Conservation (phyloP, 139 green algal species). For the Asterochloris sp. region DNA sequence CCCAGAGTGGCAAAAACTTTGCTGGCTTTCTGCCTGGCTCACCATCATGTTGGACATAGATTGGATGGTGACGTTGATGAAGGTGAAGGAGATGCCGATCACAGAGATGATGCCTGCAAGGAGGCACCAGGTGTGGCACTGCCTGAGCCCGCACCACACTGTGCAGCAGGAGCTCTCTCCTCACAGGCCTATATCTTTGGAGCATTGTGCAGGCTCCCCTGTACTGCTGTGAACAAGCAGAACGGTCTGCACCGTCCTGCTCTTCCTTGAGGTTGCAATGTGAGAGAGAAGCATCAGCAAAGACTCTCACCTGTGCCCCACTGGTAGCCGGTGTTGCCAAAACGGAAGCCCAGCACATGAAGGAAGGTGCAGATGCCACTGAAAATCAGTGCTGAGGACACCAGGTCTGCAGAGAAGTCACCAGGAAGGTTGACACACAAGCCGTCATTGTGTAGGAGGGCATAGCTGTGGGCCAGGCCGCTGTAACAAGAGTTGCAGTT, state of each 20-base stretch:
- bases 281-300: neutral
- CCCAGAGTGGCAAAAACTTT: neutral
- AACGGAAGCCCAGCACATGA: neutral
- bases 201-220: no score
- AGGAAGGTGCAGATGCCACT: constrained; percentile 12
- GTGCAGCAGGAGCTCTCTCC: no score
- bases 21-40: neutral
- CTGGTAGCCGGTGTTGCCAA: no score
- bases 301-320: no score
- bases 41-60: constrained; percentile 29
- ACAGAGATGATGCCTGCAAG: constrained; percentile 53
- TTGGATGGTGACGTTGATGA: constrained; percentile 46
- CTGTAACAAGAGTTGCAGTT: neutral
- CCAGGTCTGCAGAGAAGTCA: neutral
- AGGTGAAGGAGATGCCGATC: constrained; percentile 66
- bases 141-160: no score
- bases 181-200: no score
- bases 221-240: neutral
- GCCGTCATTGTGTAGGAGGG: neutral
- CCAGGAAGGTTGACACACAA: neutral
- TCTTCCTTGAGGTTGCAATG: neutral
- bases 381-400: constrained; percentile 2
- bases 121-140: constrained; percentile 2
- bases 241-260: neutral
- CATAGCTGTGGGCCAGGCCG: no score